Percentiles rank a stretch among this genome's conserved stretches.
These are phyloP conservation scores for Spinellus fusiger DNA, from an alignment of 192 early-diverging fungal species.

Conservation along the genomic window DNA sequence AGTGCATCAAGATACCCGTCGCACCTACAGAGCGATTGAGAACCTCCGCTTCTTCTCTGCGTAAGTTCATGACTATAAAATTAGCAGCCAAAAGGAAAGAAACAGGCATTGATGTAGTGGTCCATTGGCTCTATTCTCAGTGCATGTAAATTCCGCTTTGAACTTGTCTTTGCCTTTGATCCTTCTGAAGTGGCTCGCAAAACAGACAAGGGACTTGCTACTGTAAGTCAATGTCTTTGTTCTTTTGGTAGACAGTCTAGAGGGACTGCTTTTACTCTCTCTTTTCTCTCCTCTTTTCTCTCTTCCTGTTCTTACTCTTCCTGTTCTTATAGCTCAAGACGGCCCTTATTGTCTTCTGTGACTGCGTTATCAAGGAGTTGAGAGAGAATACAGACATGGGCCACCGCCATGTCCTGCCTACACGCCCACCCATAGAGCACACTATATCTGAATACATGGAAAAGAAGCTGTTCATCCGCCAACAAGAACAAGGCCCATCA, in stretches of 20 bases:
- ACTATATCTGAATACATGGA: constrained; percentile 1
- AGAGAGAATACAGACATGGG: constrained; percentile 13
- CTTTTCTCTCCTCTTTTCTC: neutral
- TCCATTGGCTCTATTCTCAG: constrained; percentile 17
- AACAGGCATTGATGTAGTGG: too few relatives aligned
- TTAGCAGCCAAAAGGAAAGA: too few relatives aligned
- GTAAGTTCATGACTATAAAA: constrained; percentile 26
- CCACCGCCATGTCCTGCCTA: neutral
- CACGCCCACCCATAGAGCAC: neutral
- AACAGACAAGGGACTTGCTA: constrained; percentile 32
- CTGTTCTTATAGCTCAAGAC: constrained; percentile 3
- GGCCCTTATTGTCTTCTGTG: constrained; percentile 13
- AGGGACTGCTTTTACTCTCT: too few relatives aligned
- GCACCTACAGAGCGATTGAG: constrained; percentile 51
- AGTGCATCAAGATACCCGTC: constrained; percentile 42
- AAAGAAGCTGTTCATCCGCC: neutral
- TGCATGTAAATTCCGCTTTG: constrained; percentile 53
- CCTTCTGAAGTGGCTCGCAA: constrained; percentile 44
- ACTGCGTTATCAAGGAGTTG: constrained; percentile 18
- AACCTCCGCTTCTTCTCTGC: constrained; percentile 53
- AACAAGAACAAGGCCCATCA: neutral
- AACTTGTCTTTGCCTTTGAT: constrained; percentile 44
- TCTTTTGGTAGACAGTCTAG: too few relatives aligned
- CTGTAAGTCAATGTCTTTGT: constrained; percentile 19
- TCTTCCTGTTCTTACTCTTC: neutral